Percentiles rank a stretch among this genome's conserved stretches.
Conservation (phyloP, 1,139 yeast genomes). For the Magnusiomyces ingens region DNA sequence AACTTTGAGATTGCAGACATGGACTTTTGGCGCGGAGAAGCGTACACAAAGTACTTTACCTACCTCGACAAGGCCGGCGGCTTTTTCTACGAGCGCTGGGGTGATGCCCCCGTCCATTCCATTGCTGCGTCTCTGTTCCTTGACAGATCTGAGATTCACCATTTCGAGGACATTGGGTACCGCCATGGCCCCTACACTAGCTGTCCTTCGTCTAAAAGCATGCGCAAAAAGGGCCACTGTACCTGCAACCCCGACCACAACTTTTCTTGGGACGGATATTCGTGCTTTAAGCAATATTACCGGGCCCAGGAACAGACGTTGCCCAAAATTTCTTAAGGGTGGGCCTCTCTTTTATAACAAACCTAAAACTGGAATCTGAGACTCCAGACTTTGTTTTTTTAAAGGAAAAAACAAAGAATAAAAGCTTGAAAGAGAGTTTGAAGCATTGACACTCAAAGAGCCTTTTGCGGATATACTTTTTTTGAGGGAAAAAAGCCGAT, state of each 20-base stretch:
- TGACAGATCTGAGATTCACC: slow-evolving; percentile 60
- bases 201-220: slow-evolving; percentile 49
- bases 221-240: slow-evolving; percentile 44
- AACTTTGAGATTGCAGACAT: slow-evolving; percentile 81
- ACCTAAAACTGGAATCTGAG: too few species aligned
- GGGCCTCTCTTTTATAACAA: too few species aligned
- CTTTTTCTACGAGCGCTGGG: slow-evolving; percentile 93
- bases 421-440: too few species aligned
- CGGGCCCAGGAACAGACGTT: slow-evolving; percentile 39
- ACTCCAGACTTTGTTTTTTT: too few species aligned
- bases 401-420: too few species aligned
- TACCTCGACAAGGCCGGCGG: slow-evolving; percentile 73
- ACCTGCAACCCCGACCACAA: slow-evolving; percentile 53
- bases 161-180: slow-evolving; percentile 78
- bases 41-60: slow-evolving; percentile 63
- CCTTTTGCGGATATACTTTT: too few species aligned
- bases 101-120: slow-evolving; percentile 90
- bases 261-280: slow-evolving; percentile 81
- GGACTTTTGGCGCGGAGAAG: slow-evolving; percentile 65
- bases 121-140: slow-evolving; percentile 68
- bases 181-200: slow-evolving; percentile 73
- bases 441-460: too few species aligned
- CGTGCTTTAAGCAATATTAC: slow-evolving; percentile 74
- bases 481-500: too few species aligned
- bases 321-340: too few species aligned